Percentiles rank a stretch among this genome's conserved stretches.
Evolutionary conservation across 2,329 filamentous ascomycete species (phyloP).

Genomic region (Arthrobotrys conoides): DNA sequence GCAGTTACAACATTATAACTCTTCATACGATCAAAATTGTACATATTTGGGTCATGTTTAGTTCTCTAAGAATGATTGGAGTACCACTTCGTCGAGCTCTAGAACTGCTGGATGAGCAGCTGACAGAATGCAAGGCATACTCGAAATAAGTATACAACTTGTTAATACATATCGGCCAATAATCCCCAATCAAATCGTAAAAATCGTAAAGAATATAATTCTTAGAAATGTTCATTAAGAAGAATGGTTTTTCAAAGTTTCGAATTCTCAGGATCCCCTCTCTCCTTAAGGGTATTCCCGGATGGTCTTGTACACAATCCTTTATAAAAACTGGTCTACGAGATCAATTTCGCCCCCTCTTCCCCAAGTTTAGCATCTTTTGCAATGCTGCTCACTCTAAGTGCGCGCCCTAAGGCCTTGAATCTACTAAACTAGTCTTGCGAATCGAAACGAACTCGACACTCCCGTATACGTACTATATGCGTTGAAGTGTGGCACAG

Average conservation of each 20-base stretch:
- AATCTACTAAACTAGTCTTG: neutral
- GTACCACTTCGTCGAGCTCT: neutral
- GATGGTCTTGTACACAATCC: neutral
- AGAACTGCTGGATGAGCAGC: too few species aligned
- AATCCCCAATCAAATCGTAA: too few species aligned
- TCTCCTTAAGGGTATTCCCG: neutral
- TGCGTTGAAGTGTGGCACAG: neutral
- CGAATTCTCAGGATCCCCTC: too few species aligned
- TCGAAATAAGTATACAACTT: too few species aligned
- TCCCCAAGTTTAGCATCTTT: neutral
- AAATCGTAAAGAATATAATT: too few species aligned
- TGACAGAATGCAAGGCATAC: too few species aligned
- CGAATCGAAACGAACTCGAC: neutral
- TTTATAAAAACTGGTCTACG: neutral
- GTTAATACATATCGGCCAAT: too few species aligned
- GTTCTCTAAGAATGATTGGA: neutral
- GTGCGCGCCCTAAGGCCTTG: neutral
- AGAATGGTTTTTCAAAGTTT: too few species aligned
- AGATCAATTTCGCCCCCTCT: neutral
- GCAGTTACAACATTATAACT: conserved; percentile 4
- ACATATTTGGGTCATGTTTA: neutral
- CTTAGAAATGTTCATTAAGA: too few species aligned
- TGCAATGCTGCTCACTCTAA: neutral
- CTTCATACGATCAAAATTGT: conserved; percentile 7
- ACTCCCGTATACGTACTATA: neutral